Conservation (phyloP, 2,329 filamentous ascomycete species). For the Hypoxylon sp. region DNA sequence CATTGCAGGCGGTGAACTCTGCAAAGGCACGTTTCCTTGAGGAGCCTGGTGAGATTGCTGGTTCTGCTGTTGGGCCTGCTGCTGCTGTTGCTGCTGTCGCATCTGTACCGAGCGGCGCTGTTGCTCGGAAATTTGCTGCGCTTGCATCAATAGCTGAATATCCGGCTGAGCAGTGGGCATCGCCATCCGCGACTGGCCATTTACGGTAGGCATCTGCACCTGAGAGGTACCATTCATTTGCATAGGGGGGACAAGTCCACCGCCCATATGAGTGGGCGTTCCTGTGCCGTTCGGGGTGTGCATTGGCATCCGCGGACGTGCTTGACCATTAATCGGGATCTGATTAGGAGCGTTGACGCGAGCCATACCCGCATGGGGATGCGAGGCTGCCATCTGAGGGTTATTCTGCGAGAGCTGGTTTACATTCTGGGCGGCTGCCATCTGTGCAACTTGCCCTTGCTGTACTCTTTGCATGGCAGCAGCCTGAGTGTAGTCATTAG, state of each 20-base stretch:
- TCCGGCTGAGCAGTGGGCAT: slow-evolving; percentile 64
- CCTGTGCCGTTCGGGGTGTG: slow-evolving; percentile 67
- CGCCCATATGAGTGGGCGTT: slow-evolving; percentile 65
- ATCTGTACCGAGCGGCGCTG: slow-evolving; percentile 68
- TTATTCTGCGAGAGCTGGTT: slow-evolving; percentile 57
- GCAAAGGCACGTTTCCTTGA: slow-evolving; percentile 56
- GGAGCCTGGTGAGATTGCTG: slow-evolving; percentile 56
- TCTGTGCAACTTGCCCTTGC: slow-evolving; percentile 61
- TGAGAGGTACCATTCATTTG: slow-evolving; percentile 77
- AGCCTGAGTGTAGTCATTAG: slow-evolving; percentile 55
- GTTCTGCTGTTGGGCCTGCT: slow-evolving; percentile 57
- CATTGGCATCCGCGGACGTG: slow-evolving; percentile 67
- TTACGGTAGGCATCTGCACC: slow-evolving; percentile 75
- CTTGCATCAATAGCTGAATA: slow-evolving; percentile 71
- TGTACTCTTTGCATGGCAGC: slow-evolving; percentile 64
- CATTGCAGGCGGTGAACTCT: slow-evolving; percentile 61
- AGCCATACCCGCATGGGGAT: slow-evolving; percentile 55
- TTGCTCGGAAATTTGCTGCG: slow-evolving; percentile 76
- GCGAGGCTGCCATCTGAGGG: slow-evolving; percentile 53
- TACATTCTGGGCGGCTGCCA: slow-evolving; percentile 60
- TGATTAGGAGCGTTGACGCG: slow-evolving; percentile 63
- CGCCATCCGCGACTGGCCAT: slow-evolving; percentile 73
- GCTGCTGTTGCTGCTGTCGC: slow-evolving; percentile 56
- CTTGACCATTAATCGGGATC: slow-evolving; percentile 62
- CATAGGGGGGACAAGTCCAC: slow-evolving; percentile 67